Evolutionary conservation across 306 rosid species (phyloP).

Genomic region (Prosopis cineraria): DNA sequence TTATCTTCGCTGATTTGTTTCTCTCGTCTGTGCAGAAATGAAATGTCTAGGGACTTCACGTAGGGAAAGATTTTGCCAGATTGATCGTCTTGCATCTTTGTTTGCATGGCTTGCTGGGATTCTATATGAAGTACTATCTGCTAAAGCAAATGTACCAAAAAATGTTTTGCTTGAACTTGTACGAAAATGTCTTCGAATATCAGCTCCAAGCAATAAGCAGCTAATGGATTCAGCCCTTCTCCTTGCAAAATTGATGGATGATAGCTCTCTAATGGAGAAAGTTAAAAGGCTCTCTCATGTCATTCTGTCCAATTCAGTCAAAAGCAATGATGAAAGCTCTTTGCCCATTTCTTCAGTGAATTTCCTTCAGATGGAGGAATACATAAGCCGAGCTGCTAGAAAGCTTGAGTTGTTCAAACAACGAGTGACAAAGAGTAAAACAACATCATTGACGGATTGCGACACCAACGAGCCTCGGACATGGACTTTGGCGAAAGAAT

Average conservation of each 20-base stretch:
- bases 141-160: constrained; percentile 46
- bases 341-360: constrained; percentile 28
- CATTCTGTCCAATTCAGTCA: constrained; percentile 43
- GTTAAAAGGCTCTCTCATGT: constrained; percentile 50
- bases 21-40: constrained; percentile 40
- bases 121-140: constrained; percentile 45
- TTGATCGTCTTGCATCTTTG: constrained; percentile 61
- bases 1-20: constrained; percentile 18
- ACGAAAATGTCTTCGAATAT: constrained; percentile 63
- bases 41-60: constrained; percentile 32
- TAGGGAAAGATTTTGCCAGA: constrained; percentile 37
- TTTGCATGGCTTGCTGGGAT: constrained; percentile 74
- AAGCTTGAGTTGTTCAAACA: constrained; percentile 67
- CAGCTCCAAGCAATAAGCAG: constrained; percentile 60
- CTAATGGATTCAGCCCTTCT: constrained; percentile 64
- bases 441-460: constrained; percentile 27
- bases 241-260: constrained; percentile 59
- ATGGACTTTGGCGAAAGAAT: constrained; percentile 70
- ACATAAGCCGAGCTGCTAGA: constrained; percentile 54
- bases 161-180: constrained; percentile 56
- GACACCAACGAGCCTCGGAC: constrained; percentile 36
- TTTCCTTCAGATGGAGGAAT: constrained; percentile 52
- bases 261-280: constrained; percentile 49
- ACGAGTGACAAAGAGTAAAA: constrained; percentile 42
- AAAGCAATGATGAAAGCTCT: constrained; percentile 38